A percentile compares a stretch with the other conserved stretches of the same genome.
These are phyloP conservation scores for Aspergillus cavernicola DNA, from an alignment of 495 filamentous ascomycete species.

Conservation along the genomic window DNA sequence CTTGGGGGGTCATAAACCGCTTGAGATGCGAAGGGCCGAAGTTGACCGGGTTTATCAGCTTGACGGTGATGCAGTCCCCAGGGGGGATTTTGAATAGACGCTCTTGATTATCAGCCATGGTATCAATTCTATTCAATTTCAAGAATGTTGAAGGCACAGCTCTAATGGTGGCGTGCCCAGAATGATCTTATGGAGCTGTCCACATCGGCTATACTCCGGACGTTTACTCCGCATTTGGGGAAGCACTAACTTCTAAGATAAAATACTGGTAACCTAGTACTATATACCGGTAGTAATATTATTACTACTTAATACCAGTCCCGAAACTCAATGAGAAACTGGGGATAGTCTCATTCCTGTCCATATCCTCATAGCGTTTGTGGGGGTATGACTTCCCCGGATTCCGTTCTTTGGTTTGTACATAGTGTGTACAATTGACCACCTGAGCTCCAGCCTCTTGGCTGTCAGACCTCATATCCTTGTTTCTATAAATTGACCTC, in stretches of 20 bases:
- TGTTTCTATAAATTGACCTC: conserved; percentile 1
- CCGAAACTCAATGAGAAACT: conserved; percentile 5
- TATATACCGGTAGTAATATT: background rate
- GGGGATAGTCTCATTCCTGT: conserved; percentile 1
- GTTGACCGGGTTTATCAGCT: conserved; percentile 20
- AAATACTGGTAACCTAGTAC: background rate
- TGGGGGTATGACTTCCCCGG: conserved; percentile 4
- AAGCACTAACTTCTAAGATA: no score
- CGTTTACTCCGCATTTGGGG: background rate
- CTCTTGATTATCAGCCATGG: background rate
- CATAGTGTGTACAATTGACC: no score
- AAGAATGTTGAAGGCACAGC: no score
- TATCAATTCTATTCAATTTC: background rate
- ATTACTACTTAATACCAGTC: background rate
- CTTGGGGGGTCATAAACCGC: conserved; percentile 21
- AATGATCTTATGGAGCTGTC: background rate
- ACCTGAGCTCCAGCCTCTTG: no score
- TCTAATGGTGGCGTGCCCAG: no score
- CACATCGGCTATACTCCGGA: background rate
- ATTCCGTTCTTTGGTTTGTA: background rate
- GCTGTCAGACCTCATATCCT: background rate
- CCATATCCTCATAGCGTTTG: no score
- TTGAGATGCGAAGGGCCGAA: conserved; percentile 20
- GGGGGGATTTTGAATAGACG: conserved; percentile 37
- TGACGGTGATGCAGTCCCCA: conserved; percentile 17